Conservation (phyloP, 345 rosid species). For the Hibiscus syriacus region DNA sequence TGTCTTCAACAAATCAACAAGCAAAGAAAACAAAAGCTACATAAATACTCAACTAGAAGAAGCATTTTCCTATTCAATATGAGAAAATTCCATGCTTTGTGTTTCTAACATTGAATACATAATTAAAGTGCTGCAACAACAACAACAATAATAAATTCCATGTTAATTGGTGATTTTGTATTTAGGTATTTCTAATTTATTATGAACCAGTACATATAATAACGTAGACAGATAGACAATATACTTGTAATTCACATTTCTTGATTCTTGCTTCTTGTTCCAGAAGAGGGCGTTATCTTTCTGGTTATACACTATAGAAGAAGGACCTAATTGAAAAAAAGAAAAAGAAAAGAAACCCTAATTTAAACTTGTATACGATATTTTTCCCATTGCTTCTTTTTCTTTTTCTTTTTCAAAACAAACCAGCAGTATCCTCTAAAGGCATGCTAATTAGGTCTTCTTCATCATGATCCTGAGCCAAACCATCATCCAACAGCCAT, state of each 20-base stretch:
- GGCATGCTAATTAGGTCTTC: constrained; percentile 35
- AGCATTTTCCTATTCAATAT: too few relatives aligned
- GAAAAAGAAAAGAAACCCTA: constrained; percentile 1
- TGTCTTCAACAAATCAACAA: too few relatives aligned
- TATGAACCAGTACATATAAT: neutral
- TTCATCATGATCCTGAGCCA: constrained; percentile 29
- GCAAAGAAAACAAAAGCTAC: too few relatives aligned
- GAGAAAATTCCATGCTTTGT: too few relatives aligned
- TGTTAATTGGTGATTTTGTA: neutral
- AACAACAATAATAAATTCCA: neutral
- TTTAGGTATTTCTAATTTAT: neutral
- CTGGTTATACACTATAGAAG: neutral
- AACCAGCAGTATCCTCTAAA: constrained; percentile 23
- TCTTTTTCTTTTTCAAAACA: constrained; percentile 22
- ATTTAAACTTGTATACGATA: neutral
- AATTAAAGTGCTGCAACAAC: neutral
- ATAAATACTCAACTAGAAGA: too few relatives aligned
- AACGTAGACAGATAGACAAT: too few relatives aligned
- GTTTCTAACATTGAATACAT: too few relatives aligned
- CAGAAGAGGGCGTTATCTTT: neutral
- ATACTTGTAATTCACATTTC: constrained; percentile 18
- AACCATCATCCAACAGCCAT: constrained; percentile 63
- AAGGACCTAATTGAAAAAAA: too few relatives aligned
- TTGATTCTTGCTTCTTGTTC: neutral
- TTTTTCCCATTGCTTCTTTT: too few relatives aligned